These are phyloP conservation scores for Lonicera japonica DNA, from an alignment of 129 eudicot genomes.

Conservation along the genomic window DNA sequence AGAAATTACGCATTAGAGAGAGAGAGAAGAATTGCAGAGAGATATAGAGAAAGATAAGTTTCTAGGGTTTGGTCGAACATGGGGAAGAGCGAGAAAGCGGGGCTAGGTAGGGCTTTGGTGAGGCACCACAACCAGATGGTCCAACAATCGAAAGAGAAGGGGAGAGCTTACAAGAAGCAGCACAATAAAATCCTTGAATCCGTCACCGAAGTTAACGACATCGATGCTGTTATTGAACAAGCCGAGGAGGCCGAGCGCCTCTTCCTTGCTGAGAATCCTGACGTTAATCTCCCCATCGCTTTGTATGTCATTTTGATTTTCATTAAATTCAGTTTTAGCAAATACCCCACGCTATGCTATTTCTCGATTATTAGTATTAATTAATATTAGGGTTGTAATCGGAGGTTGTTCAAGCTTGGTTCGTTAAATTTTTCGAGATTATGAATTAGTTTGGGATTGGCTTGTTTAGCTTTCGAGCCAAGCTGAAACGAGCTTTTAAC, in stretches of 20 bases:
- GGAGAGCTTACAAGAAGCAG: conserved; percentile 45
- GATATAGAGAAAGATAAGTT: background rate
- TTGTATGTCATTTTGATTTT: conserved; percentile 28
- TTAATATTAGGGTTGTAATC: too few species aligned
- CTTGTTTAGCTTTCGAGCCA: too few species aligned
- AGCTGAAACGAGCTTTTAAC: too few species aligned
- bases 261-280: conserved; percentile 38
- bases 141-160: conserved; percentile 72
- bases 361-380: background rate
- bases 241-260: conserved; percentile 74
- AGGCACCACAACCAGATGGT: conserved; percentile 82
- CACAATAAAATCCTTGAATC: conserved; percentile 83
- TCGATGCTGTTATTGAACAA: conserved; percentile 82
- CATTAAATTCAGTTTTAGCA: too few species aligned
- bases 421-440: too few species aligned
- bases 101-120: conserved; percentile 82
- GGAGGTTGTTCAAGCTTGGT: too few species aligned
- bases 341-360: too few species aligned
- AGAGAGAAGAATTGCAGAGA: background rate
- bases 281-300: conserved; percentile 40
- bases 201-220: conserved; percentile 76
- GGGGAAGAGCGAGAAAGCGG: conserved; percentile 72
- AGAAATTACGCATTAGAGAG: too few species aligned
- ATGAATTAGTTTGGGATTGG: too few species aligned
- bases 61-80: conserved; percentile 11